Evolutionary conservation across 306 rosid species (phyloP), one percentile per base, ranked within the genome.

Genomic region (Hylodesmum podocarpum): DNA sequence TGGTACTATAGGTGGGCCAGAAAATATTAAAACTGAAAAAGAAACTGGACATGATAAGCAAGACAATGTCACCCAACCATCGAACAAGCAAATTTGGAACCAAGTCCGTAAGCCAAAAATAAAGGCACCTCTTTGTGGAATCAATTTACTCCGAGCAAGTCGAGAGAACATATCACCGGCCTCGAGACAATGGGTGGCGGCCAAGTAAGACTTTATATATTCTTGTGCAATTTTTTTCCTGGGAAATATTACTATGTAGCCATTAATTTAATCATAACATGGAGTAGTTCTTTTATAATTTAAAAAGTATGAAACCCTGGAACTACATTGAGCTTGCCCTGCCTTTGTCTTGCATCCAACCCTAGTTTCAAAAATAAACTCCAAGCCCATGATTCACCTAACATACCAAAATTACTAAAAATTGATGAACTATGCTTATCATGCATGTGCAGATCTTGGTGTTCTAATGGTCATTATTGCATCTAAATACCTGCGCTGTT

Each of bases 111-210:
- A 96, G 86, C 96, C 98, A 77, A 96, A 92, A 83, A 89, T 96
- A 77, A 91, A 96, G 63, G 99, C 94, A 25, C 92, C 62, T 96
- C 99, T 33, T 55, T 96, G 70, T 91, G 94, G 49, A 97, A 96
- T 66, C 72, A 92, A 78, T 96, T 96, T 78, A 91, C 98, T 57
- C 98, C 99, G 98, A 96, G 86, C 96, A 92, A 83, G 96, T 96
- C 75, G n/a, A 86, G 90, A 82, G 92, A 87, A 29, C 99, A 96
- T 64, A 96, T 93, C 70, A 71, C 27, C 29, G 93, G 99, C 67
- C 94, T 96, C 78, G n/a, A 86, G 98, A 85, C 96, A 82, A 81
- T 96, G 99, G 99, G 96, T 96, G n/a, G n/a, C 86, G 99, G 99
- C 81, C 97, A 91, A 89, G 99, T 92, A 86, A 81, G 89, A 80